Evolutionary conservation across 2,329 filamentous ascomycete genomes (phyloP), one percentile per base, ranked within the genome.

Genomic region (Cladosporium sp.): DNA sequence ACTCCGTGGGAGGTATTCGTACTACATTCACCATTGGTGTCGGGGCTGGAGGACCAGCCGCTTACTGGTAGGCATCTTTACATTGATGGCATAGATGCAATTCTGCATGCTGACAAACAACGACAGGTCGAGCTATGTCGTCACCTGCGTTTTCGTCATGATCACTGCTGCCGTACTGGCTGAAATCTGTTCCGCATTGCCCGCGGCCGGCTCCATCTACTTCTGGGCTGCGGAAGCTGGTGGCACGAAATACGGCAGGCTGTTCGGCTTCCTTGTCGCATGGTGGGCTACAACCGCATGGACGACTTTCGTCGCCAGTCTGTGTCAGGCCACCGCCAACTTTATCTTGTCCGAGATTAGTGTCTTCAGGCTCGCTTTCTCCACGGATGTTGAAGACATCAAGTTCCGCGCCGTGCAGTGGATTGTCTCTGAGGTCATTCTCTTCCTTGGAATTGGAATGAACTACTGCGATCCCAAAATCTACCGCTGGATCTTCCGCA

Each of bases 281-380:
- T 88, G 85, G 86, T 88, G 86, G 86, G 85, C 83, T 70, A 87
- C 85, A 0, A 87, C 85, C 0, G 86, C 86, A 1, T 88, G 86
- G 86, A 88, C 86, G 2, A 87, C 78, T 6, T 79, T 79, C 64
- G 71, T 76, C 38, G 73, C 77, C 26, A 74, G 72, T 63, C 73
- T 75, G 57, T 75, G 71, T 49, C 77, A 79, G 65, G 76, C 76
- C 24, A 73, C 78, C 1, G 77, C 77, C 57, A 79, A 79, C 68
- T 79, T 78, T 55, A 71, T 79, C 28, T 72, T 79, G 10, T 78
- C 77, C 15, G 86, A 88, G 79, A 81, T 87, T 51, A 83, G 82
- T 0, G 85, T 88, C 2, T 88, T 87, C 71, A 78, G 84, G 4
- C 73, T 86, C 4, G 79, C 84, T 71, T 87, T 87, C 59, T 81